Conservation (phyloP, 257 asterid genomes). For the Gentiana dahurica region DNA sequence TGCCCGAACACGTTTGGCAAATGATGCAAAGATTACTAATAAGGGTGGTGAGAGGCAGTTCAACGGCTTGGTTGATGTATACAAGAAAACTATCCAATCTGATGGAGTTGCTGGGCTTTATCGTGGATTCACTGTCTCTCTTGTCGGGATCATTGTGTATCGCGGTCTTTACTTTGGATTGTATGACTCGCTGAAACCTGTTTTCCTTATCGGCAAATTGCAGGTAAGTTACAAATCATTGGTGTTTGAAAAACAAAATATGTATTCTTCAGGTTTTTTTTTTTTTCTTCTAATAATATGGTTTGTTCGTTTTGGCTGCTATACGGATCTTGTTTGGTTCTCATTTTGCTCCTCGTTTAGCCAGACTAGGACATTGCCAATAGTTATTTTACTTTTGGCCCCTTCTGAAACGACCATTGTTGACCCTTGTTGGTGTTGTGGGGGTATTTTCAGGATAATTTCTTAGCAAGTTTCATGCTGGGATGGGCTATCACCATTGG, state of each 20-base stretch:
- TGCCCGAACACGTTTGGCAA: slow-evolving; percentile 69
- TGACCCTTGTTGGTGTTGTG: background rate
- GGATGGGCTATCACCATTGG: slow-evolving; percentile 17
- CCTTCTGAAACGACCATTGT: too few species aligned
- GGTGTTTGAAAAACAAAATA: too few species aligned
- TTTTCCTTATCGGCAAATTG: slow-evolving; percentile 19
- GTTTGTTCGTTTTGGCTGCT: background rate
- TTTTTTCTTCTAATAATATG: background rate
- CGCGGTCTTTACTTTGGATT: slow-evolving; percentile 24
- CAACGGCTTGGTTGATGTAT: slow-evolving; percentile 67
- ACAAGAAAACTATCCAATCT: slow-evolving; percentile 44
- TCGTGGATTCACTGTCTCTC: slow-evolving; percentile 18
- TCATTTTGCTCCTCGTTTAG: background rate
- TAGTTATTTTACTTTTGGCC: background rate
- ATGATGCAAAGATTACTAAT: slow-evolving; percentile 57
- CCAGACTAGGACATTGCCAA: background rate
- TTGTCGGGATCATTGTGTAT: slow-evolving; percentile 16
- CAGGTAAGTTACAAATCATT: slow-evolving; percentile 10
- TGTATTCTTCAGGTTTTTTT: background rate
- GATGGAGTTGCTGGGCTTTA: slow-evolving; percentile 22
- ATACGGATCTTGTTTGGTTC: too few species aligned
- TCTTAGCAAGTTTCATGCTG: slow-evolving; percentile 16
- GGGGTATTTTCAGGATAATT: slow-evolving; percentile 11
- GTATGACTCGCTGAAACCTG: slow-evolving; percentile 24
- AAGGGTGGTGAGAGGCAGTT: slow-evolving; percentile 78